These are phyloP conservation scores for Botryosphaeria dothidea DNA, from an alignment of 2,329 filamentous ascomycete genomes.

Conservation along the genomic window DNA sequence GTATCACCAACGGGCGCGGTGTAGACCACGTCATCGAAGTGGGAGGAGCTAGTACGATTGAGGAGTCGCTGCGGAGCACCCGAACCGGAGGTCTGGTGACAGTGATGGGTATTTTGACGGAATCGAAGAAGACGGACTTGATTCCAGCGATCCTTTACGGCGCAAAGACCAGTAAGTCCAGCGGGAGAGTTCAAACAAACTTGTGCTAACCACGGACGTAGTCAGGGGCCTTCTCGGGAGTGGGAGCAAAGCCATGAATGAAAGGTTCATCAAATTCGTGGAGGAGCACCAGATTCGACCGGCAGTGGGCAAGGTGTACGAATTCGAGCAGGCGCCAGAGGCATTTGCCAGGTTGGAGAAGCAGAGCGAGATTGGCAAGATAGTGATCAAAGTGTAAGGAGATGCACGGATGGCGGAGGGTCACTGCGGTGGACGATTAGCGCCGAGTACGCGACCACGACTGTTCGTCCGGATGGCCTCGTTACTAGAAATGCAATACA, in stretches of 20 bases:
- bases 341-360: constrained; percentile 27
- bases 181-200: not conserved
- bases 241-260: constrained; percentile 24
- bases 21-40: constrained; percentile 45
- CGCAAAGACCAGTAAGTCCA: constrained; percentile 23
- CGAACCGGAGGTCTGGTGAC: constrained; percentile 49
- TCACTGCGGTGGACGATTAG: too few relatives aligned
- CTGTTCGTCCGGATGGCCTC: too few relatives aligned
- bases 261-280: constrained; percentile 25
- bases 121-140: constrained; percentile 20
- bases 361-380: constrained; percentile 28
- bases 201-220: not conserved
- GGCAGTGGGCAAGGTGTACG: constrained; percentile 25
- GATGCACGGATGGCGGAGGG: too few relatives aligned
- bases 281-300: constrained; percentile 27
- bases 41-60: constrained; percentile 44
- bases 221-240: constrained; percentile 6
- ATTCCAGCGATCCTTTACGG: constrained; percentile 24
- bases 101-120: constrained; percentile 46
- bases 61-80: constrained; percentile 48
- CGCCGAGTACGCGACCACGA: too few relatives aligned
- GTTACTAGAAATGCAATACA: too few relatives aligned
- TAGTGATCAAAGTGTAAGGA: constrained; percentile 25
- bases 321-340: constrained; percentile 23
- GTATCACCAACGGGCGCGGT: constrained; percentile 46